These are phyloP conservation scores for Cutaneotrichosporon cyanovorans DNA, from an alignment of 1,284 basidiomycete genomes.

Conservation along the genomic window DNA sequence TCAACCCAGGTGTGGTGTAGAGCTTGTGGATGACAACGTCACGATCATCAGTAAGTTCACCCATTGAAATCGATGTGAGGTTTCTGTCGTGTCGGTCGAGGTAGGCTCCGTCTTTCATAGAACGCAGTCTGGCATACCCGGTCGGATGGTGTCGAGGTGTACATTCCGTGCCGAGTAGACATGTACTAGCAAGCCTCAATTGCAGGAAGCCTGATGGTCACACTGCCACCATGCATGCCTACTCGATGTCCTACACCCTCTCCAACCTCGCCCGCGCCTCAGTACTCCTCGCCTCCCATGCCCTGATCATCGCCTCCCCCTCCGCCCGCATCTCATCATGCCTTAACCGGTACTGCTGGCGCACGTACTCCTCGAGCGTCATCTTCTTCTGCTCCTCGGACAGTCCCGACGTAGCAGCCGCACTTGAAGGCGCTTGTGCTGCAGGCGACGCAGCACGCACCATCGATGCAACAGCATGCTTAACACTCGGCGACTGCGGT, in stretches of 20 bases:
- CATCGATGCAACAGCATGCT: conserved; percentile 10
- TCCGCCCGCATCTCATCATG: conserved; percentile 8
- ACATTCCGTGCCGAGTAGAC: too few species aligned
- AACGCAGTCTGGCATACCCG: too few species aligned
- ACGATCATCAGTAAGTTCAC: too few species aligned
- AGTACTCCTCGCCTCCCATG: conserved; percentile 49
- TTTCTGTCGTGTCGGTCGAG: too few species aligned
- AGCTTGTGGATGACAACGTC: too few species aligned
- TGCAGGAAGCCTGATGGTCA: too few species aligned
- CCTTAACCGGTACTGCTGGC: conserved; percentile 7
- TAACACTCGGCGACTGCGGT: conserved; percentile 2
- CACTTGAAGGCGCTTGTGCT: too few species aligned
- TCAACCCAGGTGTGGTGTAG: too few species aligned
- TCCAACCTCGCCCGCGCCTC: conserved; percentile 6
- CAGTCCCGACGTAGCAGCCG: not conserved
- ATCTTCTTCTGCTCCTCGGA: conserved; percentile 9
- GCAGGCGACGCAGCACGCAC: conserved; percentile 9
- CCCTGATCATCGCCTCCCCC: conserved; percentile 58
- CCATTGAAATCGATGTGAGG: too few species aligned
- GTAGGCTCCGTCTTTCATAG: too few species aligned
- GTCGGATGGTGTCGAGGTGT: too few species aligned
- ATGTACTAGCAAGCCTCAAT: too few species aligned
- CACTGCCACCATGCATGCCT: conserved; percentile 8
- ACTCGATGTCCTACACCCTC: not conserved
- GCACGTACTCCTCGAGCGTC: conserved; percentile 18